Evolutionary conservation across 345 rosid genomes (phyloP), one percentile per base, ranked within the genome.

Genomic region (Gynandropsis gynandra): DNA sequence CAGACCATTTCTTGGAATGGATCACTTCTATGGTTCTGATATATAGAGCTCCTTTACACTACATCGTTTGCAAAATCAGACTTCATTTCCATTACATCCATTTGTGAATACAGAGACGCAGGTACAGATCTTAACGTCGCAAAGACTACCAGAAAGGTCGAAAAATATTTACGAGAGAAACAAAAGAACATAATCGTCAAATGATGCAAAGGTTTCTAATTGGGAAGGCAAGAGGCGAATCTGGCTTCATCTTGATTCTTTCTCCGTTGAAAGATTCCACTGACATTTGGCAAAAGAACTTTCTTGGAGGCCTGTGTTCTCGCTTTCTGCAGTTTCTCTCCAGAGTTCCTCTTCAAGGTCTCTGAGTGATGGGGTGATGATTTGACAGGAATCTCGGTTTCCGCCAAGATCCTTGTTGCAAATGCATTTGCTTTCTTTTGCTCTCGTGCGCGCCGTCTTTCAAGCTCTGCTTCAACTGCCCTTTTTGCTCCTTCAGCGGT

Each of bases 401-500:
- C 88, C 0, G 83, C 82, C 52, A 81, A 58, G 59, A 89, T 74
- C 36, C 76, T 74, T 10, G 94, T 69, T 10, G 85, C 89, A 48
- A 82, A 80, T 74, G 76, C 89, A 44, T 76, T 70, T 17, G 82
- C 85, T 63, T 78, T 78, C 76, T 74, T 76, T 52, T 78, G 85
- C 54, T 83, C 93, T 52, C 78, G 61, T 54, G 78, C 82, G 12
- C 77, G 84, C 82, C 96, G 69, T 64, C 81, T 74, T 59, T 72
- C 66, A 24, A 89, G 94, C 73, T 86, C 94, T 61, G 78, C 85
- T 59, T 89, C 94, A 34, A 90, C 82, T 1, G 83, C 82, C 24
- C 52, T 64, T 71, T 77, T 83, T 31, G 95, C 98, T 52, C 86
- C 95, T 67, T 86, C 76, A 13, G 92, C 96, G 80, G 80, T 70